Base-by-base conservation (phyloP, 176 grass and related monocot species). In the Eleusine indica region DNA sequence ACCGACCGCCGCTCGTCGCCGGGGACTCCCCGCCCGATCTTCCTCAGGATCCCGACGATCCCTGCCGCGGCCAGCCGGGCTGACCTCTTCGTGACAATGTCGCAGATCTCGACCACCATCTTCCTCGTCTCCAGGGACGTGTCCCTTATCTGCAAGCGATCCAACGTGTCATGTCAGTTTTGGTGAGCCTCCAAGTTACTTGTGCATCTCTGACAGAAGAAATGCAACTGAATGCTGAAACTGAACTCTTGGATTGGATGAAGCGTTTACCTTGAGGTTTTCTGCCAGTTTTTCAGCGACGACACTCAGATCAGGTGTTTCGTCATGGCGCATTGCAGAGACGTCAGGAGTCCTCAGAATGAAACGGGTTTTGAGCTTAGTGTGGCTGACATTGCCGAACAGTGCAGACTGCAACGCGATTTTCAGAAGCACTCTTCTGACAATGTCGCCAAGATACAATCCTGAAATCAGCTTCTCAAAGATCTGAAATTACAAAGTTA, bases 391-490 rank as follows among this genome's bases (percentile, higher is more conserved):
- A 37, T 93, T 54, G 65, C 96, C 93, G 5, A 98, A 91, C 64
- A 95, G 67, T 0, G 85, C 43, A 1, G 81, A 86, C 15, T 74
- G 88, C 25, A 63, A 61, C 2, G 89, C 80, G n/a, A 98, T 86
- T 63, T 95, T 98, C n/a, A 93, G 82, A 18, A 98, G 77, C 46
- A 95, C 90, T 54, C 93, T 80, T 75, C 96, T 89, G 6, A 98
- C 93, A 17, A 95, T 84, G 63, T 98, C 96, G 8, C 96, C 96
- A 0, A 98, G 84, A 68, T 98, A 98, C 89, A 95, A 82, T 17
- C 96, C 93, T 0, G 96, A 91, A 71, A 98, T 83, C 74, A 94
- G 41, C 79, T 98, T 98, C 87, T 98, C 93, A 15, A 89, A 95
- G 67, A 94, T 89, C 92, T 94, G 84, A 40, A 65, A 72, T 19